Evolutionary conservation across 768 basidiomycete species (phyloP).

Genomic region (Lanmaoa pseudosensibilis): DNA sequence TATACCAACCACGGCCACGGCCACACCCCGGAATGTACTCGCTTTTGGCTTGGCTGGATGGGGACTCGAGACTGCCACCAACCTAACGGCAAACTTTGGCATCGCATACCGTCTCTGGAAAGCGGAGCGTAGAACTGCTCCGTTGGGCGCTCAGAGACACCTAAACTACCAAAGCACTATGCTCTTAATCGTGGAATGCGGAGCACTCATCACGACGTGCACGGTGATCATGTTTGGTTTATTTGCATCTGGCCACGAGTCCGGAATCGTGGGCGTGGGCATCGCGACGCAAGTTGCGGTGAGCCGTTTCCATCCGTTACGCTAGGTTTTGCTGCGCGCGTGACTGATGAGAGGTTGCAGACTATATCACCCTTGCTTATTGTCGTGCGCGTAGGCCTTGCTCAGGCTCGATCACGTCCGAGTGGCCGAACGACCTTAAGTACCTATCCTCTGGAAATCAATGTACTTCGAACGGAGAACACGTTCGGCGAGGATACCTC

Average conservation of each 20-base stretch:
- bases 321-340: background rate
- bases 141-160: constrained; percentile 4
- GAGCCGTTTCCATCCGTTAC: background rate
- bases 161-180: constrained; percentile 13
- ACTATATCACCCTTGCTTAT: constrained; percentile 22
- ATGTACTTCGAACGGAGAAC: background rate
- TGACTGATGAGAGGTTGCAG: constrained; percentile 4
- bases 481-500: background rate
- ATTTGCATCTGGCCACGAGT: constrained; percentile 10
- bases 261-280: constrained; percentile 15
- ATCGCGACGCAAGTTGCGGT: constrained; percentile 23
- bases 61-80: constrained; percentile 19
- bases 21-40: background rate
- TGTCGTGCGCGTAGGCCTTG: constrained; percentile 18
- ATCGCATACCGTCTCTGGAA: constrained; percentile 22
- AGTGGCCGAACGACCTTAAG: background rate
- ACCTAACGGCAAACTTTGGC: constrained; percentile 16
- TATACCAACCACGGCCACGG: constrained; percentile 8
- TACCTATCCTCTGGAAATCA: constrained; percentile 1
- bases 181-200: constrained; percentile 21
- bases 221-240: constrained; percentile 22
- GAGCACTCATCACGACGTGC: constrained; percentile 21
- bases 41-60: constrained; percentile 16
- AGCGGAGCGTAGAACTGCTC: background rate
- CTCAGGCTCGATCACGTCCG: background rate